phyloP scores from a whole-genome alignment of 805 yeast genomes.

The Candida manassasensis region DNA sequence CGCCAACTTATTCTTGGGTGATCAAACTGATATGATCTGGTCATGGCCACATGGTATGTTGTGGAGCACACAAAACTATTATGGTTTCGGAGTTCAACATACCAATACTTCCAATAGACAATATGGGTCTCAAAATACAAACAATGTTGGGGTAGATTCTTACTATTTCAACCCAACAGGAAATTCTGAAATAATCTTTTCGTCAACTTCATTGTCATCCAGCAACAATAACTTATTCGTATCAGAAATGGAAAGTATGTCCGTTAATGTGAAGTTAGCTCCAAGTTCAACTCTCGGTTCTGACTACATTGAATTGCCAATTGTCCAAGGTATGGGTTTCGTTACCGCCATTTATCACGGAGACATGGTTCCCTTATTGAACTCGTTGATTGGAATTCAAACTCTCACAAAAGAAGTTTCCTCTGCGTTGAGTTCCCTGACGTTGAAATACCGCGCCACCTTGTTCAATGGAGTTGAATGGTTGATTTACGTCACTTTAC shows the following conservation, averaged over 20 bases:
- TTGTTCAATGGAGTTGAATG: conserved; percentile 57
- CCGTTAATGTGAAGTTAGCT: conserved; percentile 41
- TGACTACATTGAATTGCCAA: conserved; percentile 49
- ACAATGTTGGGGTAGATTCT: conserved; percentile 34
- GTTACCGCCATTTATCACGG: conserved; percentile 59
- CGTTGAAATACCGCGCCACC: conserved; percentile 50
- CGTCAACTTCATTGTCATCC: conserved; percentile 43
- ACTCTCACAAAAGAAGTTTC: conserved; percentile 21
- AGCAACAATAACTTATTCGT: conserved; percentile 38
- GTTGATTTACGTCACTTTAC: conserved; percentile 60
- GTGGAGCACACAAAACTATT: conserved; percentile 44
- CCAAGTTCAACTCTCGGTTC: conserved; percentile 23
- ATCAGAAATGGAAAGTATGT: conserved; percentile 45
- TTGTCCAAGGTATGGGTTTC: conserved; percentile 82
- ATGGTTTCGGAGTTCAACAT: conserved; percentile 63
- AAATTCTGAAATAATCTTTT: conserved; percentile 50
- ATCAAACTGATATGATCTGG: conserved; percentile 51
- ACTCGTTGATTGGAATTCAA: conserved; percentile 21
- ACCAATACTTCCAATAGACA: conserved; percentile 40
- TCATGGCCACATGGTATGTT: conserved; percentile 65
- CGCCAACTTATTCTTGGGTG: conserved; percentile 55
- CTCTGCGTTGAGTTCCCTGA: conserved; percentile 29
- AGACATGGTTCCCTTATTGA: conserved; percentile 44
- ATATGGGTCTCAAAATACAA: conserved; percentile 47
- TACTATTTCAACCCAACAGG: conserved; percentile 56